Conservation (phyloP, 2,329 filamentous ascomycete genomes). For the Camptophora hylomeconis region DNA sequence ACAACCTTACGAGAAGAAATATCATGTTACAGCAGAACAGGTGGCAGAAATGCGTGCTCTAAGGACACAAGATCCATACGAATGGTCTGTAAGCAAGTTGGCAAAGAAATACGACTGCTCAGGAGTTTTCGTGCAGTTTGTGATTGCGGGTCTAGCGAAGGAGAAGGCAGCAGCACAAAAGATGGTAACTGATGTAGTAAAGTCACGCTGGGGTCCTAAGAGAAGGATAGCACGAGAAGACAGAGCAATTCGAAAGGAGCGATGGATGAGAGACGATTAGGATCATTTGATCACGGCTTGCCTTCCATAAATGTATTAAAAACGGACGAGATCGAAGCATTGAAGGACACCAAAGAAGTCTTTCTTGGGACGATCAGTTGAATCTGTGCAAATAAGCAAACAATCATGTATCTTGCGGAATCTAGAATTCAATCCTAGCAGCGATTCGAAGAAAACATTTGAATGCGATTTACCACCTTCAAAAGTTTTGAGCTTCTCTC, state of each 20-base stretch:
- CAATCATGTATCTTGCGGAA: too few relatives aligned
- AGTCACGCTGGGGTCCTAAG: slow-evolving; percentile 47
- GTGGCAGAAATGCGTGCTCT: slow-evolving; percentile 47
- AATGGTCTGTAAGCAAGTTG: slow-evolving; percentile 46
- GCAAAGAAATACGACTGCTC: slow-evolving; percentile 52
- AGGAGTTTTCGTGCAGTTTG: slow-evolving; percentile 48
- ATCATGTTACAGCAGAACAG: slow-evolving; percentile 44
- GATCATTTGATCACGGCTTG: not conserved
- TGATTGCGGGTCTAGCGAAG: slow-evolving; percentile 37
- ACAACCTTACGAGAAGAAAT: slow-evolving; percentile 42
- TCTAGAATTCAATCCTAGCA: too few relatives aligned
- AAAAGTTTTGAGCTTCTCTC: too few relatives aligned
- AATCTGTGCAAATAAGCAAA: too few relatives aligned
- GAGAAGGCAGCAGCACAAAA: slow-evolving; percentile 36
- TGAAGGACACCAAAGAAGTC: too few relatives aligned
- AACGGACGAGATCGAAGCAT: too few relatives aligned
- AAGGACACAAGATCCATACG: slow-evolving; percentile 40
- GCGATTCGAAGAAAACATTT: too few relatives aligned
- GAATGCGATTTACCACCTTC: too few relatives aligned
- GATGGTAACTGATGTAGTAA: slow-evolving; percentile 38
- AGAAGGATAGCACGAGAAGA: slow-evolving; percentile 49
- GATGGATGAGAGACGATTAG: slow-evolving; percentile 48
- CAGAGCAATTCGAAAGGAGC: slow-evolving; percentile 43
- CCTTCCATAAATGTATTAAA: too few relatives aligned
- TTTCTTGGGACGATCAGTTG: too few relatives aligned